A percentile compares a stretch with the other conserved stretches of the same genome.
These are phyloP conservation scores for Amanita thiersii DNA, from an alignment of 768 basidiomycete genomes.

Conservation along the genomic window DNA sequence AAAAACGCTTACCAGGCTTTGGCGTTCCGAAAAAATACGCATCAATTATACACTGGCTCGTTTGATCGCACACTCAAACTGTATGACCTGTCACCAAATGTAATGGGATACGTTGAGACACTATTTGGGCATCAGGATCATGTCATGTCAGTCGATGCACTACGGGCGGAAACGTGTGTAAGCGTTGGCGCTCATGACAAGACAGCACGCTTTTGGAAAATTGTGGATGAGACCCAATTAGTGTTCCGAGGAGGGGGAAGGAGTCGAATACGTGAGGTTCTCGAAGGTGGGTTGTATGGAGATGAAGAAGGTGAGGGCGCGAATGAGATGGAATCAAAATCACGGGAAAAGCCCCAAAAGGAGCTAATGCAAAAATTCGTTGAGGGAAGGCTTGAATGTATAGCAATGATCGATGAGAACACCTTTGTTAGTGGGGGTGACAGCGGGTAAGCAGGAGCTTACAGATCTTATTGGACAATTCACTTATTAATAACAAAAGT, in stretches of 20 bases:
- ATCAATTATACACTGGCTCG: slow-evolving; percentile 69
- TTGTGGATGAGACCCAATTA: slow-evolving; percentile 89
- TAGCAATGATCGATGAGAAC: slow-evolving; percentile 92
- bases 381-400: slow-evolving; percentile 88
- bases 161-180: slow-evolving; percentile 78
- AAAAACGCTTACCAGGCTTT: slow-evolving; percentile 38
- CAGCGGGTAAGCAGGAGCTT: slow-evolving; percentile 64
- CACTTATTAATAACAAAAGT: slow-evolving; percentile 28
- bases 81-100: slow-evolving; percentile 61
- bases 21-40: slow-evolving; percentile 70
- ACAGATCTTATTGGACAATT: neutral
- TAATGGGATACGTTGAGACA: slow-evolving; percentile 92
- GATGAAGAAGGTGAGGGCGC: slow-evolving; percentile 44
- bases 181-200: slow-evolving; percentile 88
- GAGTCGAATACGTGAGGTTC: slow-evolving; percentile 68
- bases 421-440: slow-evolving; percentile 93
- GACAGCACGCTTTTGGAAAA: slow-evolving; percentile 93
- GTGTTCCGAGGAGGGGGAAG: slow-evolving; percentile 95
- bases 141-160: slow-evolving; percentile 67
- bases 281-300: slow-evolving; percentile 70
- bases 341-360: slow-evolving; percentile 18
- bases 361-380: slow-evolving; percentile 44
- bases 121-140: slow-evolving; percentile 95
- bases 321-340: slow-evolving; percentile 13
- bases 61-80: slow-evolving; percentile 88